Conservation (phyloP, 1,139 yeast species). For the Suhomyces maxii region DNA sequence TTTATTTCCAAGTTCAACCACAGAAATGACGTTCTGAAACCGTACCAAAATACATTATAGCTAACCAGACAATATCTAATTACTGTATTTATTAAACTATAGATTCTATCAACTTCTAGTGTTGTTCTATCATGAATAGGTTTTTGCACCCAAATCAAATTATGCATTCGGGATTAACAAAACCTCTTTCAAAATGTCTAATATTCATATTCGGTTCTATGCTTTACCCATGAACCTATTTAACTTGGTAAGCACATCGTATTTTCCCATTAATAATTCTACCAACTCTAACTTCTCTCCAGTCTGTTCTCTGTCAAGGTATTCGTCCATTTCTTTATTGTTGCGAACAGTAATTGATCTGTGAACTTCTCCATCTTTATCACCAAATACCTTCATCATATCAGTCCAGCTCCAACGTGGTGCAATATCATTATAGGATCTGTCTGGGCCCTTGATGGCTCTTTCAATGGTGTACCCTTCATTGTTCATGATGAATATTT, state of each 20-base stretch:
- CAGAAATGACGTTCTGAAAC: too few relatives aligned
- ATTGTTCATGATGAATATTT: slow-evolving; percentile 72
- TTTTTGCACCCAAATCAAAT: too few relatives aligned
- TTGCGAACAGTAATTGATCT: slow-evolving; percentile 34
- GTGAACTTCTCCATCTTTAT: slow-evolving; percentile 36
- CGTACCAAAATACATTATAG: too few relatives aligned
- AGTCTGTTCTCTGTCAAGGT: slow-evolving; percentile 14
- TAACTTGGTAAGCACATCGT: slow-evolving; percentile 51
- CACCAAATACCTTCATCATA: slow-evolving; percentile 69
- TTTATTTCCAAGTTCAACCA: too few relatives aligned
- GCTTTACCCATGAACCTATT: slow-evolving; percentile 5
- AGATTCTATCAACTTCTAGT: too few relatives aligned
- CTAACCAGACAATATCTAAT: too few relatives aligned
- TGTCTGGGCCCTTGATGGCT: slow-evolving; percentile 72
- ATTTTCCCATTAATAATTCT: slow-evolving; percentile 57
- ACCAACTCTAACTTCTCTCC: slow-evolving; percentile 48
- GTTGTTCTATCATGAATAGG: too few relatives aligned
- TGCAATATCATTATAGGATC: slow-evolving; percentile 77
- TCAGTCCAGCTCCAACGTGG: slow-evolving; percentile 78
- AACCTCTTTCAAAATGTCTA: too few relatives aligned
- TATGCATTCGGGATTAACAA: too few relatives aligned
- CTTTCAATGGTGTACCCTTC: slow-evolving; percentile 88
- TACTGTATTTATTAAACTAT: too few relatives aligned
- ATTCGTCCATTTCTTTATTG: slow-evolving; percentile 27
- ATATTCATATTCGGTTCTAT: too few relatives aligned